A percentile compares a stretch with the other conserved stretches of the same genome.
Conservation (phyloP, 139 green algal species). For the Chlamydomonas sp. region DNA sequence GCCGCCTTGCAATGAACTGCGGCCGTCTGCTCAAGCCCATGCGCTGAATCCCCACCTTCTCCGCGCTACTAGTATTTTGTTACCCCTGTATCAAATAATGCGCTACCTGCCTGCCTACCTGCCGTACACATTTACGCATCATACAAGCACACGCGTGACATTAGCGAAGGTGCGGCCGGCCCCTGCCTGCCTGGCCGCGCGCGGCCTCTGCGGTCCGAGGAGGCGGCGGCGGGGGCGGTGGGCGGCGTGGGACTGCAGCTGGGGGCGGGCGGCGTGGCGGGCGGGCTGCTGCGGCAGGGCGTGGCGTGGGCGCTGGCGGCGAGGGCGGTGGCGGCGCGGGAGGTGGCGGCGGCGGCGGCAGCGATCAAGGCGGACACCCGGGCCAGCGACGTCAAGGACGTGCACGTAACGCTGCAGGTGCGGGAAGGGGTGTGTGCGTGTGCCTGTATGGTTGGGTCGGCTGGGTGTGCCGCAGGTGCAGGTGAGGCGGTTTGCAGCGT, state of each 20-base stretch:
- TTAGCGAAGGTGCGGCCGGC: slow-evolving; percentile 9
- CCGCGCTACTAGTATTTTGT: too few relatives aligned
- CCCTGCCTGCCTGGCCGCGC: neutral
- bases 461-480: too few relatives aligned
- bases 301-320: slow-evolving; percentile 40
- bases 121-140: slow-evolving; percentile 26
- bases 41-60: too few relatives aligned
- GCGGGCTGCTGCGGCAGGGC: slow-evolving; percentile 38
- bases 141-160: slow-evolving; percentile 25
- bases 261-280: too few relatives aligned
- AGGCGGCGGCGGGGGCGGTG: slow-evolving; percentile 13
- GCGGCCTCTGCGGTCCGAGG: neutral
- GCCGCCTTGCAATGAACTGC: too few relatives aligned
- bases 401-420: slow-evolving; percentile 41
- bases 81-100: too few relatives aligned
- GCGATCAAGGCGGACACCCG: neutral
- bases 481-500: too few relatives aligned
- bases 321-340: slow-evolving; percentile 14
- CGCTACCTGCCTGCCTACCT: too few relatives aligned
- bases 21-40: too few relatives aligned
- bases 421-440: too few relatives aligned
- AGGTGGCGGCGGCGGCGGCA: slow-evolving; percentile 7
- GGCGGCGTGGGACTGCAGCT: neutral
- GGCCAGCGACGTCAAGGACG: slow-evolving; percentile 21
- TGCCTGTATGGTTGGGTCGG: too few relatives aligned